A percentile compares a stretch with the other conserved stretches of the same genome.
phyloP scores from a whole-genome alignment of 495 filamentous ascomycete species.

The Hypoxylon lenormandii region DNA sequence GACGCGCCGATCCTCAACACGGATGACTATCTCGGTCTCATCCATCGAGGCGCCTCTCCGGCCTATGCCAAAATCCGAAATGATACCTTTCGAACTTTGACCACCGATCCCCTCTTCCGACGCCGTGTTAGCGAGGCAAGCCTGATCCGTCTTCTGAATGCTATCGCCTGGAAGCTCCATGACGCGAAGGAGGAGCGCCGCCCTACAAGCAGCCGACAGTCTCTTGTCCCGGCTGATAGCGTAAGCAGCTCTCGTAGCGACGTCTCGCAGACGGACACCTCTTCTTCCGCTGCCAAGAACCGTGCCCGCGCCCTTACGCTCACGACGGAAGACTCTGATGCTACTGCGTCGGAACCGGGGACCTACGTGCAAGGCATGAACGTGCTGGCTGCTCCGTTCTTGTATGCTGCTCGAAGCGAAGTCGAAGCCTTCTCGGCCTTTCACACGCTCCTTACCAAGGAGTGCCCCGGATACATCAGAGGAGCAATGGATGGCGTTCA shows the following conservation, averaged over 20 bases:
- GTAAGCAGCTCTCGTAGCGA: conserved; percentile 50
- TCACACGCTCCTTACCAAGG: conserved; percentile 84
- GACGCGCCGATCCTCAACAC: conserved; percentile 84
- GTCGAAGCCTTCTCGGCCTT: conserved; percentile 94
- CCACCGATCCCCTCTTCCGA: conserved; percentile 94
- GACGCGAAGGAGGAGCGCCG: conserved; percentile 72
- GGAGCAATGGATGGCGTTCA: conserved; percentile 98
- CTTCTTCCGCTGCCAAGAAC: conserved; percentile 63
- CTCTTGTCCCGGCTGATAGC: conserved; percentile 51
- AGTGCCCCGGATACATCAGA: conserved; percentile 93
- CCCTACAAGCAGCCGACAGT: conserved; percentile 53
- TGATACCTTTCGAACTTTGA: conserved; percentile 95
- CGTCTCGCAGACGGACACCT: conserved; percentile 53
- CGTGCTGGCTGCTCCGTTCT: conserved; percentile 96
- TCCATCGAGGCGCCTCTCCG: conserved; percentile 91
- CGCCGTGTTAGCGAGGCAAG: conserved; percentile 94
- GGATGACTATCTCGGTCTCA: conserved; percentile 86
- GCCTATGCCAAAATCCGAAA: conserved; percentile 98
- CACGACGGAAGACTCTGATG: conserved; percentile 70
- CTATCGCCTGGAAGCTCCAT: conserved; percentile 90
- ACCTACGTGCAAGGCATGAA: conserved; percentile 99
- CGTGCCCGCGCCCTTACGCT: conserved; percentile 65
- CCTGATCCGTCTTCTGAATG: conserved; percentile 94
- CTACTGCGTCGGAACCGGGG: conserved; percentile 69
- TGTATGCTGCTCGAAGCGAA: conserved; percentile 94